These are phyloP conservation scores for Primulina tabacum DNA, from an alignment of 257 asterid species.

Conservation along the genomic window DNA sequence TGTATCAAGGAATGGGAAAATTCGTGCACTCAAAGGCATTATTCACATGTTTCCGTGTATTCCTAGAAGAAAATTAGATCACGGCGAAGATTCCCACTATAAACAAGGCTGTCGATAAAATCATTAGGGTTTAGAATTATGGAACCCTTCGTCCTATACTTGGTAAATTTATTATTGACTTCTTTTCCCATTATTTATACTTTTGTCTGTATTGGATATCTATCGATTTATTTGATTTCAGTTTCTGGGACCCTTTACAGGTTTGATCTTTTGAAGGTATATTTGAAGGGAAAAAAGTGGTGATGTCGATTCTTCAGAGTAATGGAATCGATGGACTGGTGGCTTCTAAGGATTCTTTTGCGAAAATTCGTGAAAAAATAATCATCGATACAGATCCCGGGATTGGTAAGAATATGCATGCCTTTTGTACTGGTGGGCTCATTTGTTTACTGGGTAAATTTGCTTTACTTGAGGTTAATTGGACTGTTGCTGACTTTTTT, in stretches of 20 bases:
- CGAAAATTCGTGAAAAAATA: slow-evolving; percentile 39
- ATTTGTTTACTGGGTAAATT: not conserved
- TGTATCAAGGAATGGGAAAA: too few species aligned
- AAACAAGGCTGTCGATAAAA: too few species aligned
- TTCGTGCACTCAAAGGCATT: too few species aligned
- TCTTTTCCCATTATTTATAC: too few species aligned
- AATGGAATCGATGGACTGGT: slow-evolving; percentile 30
- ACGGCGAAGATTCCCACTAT: too few species aligned
- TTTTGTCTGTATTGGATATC: too few species aligned
- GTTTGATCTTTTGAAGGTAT: slow-evolving; percentile 18
- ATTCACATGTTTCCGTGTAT: too few species aligned
- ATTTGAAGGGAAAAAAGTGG: slow-evolving; percentile 17
- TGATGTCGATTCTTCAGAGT: slow-evolving; percentile 40
- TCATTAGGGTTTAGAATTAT: too few species aligned
- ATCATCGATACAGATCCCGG: slow-evolving; percentile 71
- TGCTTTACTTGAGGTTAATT: not conserved
- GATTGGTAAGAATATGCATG: slow-evolving; percentile 37
- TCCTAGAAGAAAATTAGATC: too few species aligned
- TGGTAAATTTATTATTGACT: too few species aligned
- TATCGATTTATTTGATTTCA: slow-evolving; percentile 3
- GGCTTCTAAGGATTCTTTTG: slow-evolving; percentile 22
- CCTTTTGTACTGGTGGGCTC: not conserved
- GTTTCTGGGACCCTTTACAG: slow-evolving; percentile 20
- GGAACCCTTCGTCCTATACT: too few species aligned
- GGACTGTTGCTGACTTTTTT: not conserved